phyloP scores from a whole-genome alignment of 1,139 yeast genomes.

The Diutina pseudorugosa region DNA sequence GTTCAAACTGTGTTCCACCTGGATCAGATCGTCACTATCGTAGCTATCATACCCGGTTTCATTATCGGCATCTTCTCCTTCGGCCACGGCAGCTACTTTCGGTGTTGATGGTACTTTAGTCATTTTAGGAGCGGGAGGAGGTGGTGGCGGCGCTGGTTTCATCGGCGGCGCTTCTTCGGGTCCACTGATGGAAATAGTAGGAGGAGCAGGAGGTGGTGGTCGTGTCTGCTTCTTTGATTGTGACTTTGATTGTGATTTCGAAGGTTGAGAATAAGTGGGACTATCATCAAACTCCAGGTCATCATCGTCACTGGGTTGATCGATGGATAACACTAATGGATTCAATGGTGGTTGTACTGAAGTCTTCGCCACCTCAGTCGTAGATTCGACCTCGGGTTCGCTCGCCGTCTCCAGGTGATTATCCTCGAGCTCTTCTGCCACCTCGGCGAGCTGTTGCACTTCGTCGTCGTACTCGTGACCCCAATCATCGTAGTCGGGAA shows the following conservation, averaged over 20 bases:
- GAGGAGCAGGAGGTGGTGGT: background rate
- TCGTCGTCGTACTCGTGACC: constrained; percentile 1
- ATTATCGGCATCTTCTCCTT: background rate
- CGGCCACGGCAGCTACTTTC: background rate
- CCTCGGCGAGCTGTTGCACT: background rate
- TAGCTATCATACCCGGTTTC: background rate
- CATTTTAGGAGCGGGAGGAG: background rate
- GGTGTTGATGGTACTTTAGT: background rate
- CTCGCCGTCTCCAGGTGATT: background rate
- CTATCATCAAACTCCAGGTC: background rate
- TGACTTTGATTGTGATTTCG: no score
- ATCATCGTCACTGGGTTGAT: background rate
- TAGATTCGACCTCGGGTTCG: background rate
- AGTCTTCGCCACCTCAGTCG: background rate
- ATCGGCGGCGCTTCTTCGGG: background rate
- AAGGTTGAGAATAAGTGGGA: no score
- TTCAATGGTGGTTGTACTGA: background rate
- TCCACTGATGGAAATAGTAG: background rate
- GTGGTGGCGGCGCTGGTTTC: background rate
- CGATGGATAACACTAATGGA: constrained; percentile 3
- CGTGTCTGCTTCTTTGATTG: background rate
- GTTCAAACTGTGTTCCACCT: constrained; percentile 1
- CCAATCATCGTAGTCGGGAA: constrained; percentile 2
- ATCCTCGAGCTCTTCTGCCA: background rate
- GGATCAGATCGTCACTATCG: constrained; percentile 1